Evolutionary conservation across 805 yeast genomes (phyloP).

Genomic region (Zygoascus biomembranicola): DNA sequence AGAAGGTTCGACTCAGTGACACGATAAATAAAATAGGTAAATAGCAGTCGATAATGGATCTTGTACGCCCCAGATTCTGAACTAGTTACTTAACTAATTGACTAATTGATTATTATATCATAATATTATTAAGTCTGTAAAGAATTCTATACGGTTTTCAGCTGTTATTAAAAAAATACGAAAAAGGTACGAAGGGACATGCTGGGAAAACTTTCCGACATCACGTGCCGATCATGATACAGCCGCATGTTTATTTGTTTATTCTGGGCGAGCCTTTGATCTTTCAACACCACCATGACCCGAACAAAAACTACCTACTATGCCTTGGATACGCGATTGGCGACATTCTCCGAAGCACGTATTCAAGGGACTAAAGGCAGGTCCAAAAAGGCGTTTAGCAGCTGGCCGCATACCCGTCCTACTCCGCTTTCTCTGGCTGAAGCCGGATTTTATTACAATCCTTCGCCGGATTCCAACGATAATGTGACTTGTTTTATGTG

Average conservation of each 20-base stretch:
- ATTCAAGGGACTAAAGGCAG: slow-evolving; percentile 12
- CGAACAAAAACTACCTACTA: background rate
- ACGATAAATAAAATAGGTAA: background rate
- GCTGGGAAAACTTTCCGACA: background rate
- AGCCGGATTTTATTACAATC: slow-evolving; percentile 56
- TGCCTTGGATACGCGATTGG: slow-evolving; percentile 12
- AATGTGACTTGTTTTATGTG: slow-evolving; percentile 55
- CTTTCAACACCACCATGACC: background rate
- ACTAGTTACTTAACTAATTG: too few relatives aligned
- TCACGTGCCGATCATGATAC: background rate
- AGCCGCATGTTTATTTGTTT: background rate
- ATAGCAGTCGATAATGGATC: background rate
- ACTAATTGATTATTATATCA: too few relatives aligned
- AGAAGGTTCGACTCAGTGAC: slow-evolving; percentile 8
- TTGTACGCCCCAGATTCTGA: too few relatives aligned
- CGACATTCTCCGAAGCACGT: slow-evolving; percentile 10
- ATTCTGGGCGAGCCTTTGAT: background rate
- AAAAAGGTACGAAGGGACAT: too few relatives aligned
- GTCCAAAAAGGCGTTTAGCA: slow-evolving; percentile 8
- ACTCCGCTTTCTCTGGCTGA: slow-evolving; percentile 36
- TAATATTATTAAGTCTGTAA: too few relatives aligned
- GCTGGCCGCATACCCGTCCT: slow-evolving; percentile 23
- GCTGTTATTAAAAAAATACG: too few relatives aligned
- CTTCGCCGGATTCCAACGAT: slow-evolving; percentile 37
- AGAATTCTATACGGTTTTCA: too few relatives aligned